phyloP scores from a whole-genome alignment of 345 rosid species.

The Dipteronia sinensis region DNA sequence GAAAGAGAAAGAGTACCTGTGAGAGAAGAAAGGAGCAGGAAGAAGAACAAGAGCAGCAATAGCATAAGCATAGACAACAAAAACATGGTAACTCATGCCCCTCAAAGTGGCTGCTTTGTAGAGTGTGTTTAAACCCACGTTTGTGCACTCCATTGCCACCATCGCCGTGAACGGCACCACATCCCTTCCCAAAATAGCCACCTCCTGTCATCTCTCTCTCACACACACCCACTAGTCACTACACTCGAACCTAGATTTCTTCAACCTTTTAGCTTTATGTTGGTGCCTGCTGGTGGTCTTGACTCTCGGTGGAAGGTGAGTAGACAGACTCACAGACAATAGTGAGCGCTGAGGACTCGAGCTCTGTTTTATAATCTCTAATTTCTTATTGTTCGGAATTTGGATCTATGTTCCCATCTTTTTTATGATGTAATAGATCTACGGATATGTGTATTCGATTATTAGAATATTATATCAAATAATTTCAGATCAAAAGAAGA shows the following conservation, averaged over 20 bases:
- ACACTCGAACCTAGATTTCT: neutral
- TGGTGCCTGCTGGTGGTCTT: neutral
- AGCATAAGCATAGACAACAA: conserved; percentile 73
- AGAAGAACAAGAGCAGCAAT: conserved; percentile 86
- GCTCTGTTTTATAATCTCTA: neutral
- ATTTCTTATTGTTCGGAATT: no score
- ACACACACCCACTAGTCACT: no score
- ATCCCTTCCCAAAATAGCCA: conserved; percentile 44
- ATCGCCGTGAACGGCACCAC: conserved; percentile 65
- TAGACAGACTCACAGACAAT: neutral
- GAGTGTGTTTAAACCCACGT: conserved; percentile 75
- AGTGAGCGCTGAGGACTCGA: neutral
- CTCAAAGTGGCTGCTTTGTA: conserved; percentile 78
- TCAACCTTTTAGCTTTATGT: neutral
- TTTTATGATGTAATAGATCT: no score
- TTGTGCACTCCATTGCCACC: conserved; percentile 72
- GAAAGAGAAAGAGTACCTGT: conserved; percentile 45
- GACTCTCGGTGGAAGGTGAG: neutral
- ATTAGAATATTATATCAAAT: no score
- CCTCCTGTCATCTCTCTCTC: conserved; percentile 38
- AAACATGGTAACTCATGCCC: conserved; percentile 83
- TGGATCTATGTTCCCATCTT: no score
- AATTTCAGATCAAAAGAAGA: no score
- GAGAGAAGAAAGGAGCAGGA: conserved; percentile 77
- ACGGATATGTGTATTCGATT: no score